Conservation (phyloP, 108 stramenopile genomes). For the Parmales sp. region DNA sequence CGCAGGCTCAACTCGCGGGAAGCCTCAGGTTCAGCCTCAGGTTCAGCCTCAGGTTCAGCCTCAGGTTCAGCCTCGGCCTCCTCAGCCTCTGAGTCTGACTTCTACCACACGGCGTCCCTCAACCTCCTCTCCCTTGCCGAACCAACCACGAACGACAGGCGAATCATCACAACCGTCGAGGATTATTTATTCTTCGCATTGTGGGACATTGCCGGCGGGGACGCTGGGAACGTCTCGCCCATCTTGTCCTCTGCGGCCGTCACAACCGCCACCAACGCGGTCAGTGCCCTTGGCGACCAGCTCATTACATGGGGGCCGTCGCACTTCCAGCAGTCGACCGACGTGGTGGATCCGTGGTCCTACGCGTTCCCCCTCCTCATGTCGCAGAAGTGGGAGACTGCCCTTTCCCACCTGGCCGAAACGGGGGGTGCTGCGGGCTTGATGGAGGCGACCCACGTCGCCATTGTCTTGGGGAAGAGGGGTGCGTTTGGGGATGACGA, state of each 20-base stretch:
- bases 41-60: too few species aligned
- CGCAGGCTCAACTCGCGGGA: too few species aligned
- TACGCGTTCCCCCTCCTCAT: slow-evolving; percentile 55
- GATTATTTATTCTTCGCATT: slow-evolving; percentile 60
- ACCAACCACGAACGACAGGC: slow-evolving; percentile 17
- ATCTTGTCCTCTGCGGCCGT: not conserved
- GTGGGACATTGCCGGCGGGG: slow-evolving; percentile 43
- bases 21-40: too few species aligned
- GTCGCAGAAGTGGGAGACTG: slow-evolving; percentile 59
- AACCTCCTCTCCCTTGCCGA: not conserved
- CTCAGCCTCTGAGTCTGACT: too few species aligned
- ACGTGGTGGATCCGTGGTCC: slow-evolving; percentile 36
- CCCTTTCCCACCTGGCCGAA: slow-evolving; percentile 51
- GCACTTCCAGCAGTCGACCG: slow-evolving; percentile 51
- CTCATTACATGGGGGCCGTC: slow-evolving; percentile 57
- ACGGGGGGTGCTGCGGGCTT: slow-evolving; percentile 44
- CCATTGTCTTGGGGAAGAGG: slow-evolving; percentile 21
- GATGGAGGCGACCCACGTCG: slow-evolving; percentile 59
- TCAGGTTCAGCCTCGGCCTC: too few species aligned
- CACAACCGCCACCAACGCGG: slow-evolving; percentile 17
- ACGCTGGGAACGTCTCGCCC: slow-evolving; percentile 6
- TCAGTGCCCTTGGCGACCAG: slow-evolving; percentile 39
- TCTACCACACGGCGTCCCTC: not conserved
- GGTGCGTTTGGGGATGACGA: not conserved
- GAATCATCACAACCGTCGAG: slow-evolving; percentile 51